phyloP scores from a whole-genome alignment of 306 rosid species.

The Mimosa pudica region DNA sequence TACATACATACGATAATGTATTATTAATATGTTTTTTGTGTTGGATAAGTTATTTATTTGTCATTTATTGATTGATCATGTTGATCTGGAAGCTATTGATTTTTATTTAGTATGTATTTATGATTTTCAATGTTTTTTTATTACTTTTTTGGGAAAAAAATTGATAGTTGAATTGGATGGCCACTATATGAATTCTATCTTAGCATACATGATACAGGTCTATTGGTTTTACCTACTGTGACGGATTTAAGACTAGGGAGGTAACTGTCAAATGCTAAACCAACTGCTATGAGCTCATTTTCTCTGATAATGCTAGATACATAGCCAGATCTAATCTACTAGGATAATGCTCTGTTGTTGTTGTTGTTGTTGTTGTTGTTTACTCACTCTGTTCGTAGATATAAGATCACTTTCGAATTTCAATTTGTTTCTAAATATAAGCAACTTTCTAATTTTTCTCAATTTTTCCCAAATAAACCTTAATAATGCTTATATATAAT shows the following conservation, averaged over 20 bases:
- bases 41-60: constrained; percentile 2
- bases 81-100: background rate
- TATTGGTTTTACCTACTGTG: background rate
- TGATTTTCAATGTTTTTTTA: background rate
- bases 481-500: too few relatives aligned
- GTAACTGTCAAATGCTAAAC: background rate
- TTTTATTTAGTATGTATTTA: background rate
- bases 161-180: background rate
- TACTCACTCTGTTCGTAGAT: too few relatives aligned
- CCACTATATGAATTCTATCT: background rate
- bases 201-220: background rate
- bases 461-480: too few relatives aligned
- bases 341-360: too few relatives aligned
- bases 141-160: background rate
- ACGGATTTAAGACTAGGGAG: background rate
- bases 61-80: background rate
- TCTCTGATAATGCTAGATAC: background rate
- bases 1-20: too few relatives aligned
- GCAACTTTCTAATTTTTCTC: too few relatives aligned
- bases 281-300: background rate
- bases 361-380: too few relatives aligned
- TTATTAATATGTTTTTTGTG: background rate
- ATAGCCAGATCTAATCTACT: too few relatives aligned
- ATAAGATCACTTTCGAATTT: too few relatives aligned
- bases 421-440: too few relatives aligned